Conservation (phyloP, 106 monocot genomes). For the Phalaenopsis equestris region DNA sequence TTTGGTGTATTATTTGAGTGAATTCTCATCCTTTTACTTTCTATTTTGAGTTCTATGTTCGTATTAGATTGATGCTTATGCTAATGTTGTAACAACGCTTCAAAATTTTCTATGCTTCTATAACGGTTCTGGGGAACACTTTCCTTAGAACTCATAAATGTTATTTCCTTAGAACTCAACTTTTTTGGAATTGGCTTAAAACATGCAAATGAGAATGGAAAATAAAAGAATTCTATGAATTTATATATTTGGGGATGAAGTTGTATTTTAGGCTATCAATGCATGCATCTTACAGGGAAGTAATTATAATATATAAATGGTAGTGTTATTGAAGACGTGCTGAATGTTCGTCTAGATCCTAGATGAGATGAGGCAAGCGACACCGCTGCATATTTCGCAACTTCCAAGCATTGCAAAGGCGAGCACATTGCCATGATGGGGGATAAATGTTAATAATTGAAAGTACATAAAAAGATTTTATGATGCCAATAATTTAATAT, state of each 20-base stretch:
- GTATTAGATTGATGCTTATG: neutral
- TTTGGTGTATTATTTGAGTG: neutral
- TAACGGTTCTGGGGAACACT: too few species aligned
- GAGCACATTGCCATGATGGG: too few species aligned
- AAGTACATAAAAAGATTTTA: too few species aligned
- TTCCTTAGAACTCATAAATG: neutral
- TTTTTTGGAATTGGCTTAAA: neutral
- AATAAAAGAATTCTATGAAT: neutral
- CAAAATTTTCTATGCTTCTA: too few species aligned
- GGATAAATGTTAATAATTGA: too few species aligned
- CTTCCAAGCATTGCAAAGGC: too few species aligned
- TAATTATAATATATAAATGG: neutral
- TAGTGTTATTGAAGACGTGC: neutral
- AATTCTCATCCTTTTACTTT: neutral
- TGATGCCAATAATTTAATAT: too few species aligned
- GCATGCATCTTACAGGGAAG: neutral
- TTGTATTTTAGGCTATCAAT: neutral
- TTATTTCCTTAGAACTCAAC: neutral
- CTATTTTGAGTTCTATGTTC: neutral
- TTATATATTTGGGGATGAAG: neutral
- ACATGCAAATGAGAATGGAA: neutral
- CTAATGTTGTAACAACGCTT: neutral
- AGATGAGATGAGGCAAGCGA: too few species aligned
- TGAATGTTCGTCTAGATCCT: too few species aligned
- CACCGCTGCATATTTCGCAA: too few species aligned